These are phyloP conservation scores for Monosporascus sp. DNA, from an alignment of 2,329 filamentous ascomycete genomes.

Conservation along the genomic window DNA sequence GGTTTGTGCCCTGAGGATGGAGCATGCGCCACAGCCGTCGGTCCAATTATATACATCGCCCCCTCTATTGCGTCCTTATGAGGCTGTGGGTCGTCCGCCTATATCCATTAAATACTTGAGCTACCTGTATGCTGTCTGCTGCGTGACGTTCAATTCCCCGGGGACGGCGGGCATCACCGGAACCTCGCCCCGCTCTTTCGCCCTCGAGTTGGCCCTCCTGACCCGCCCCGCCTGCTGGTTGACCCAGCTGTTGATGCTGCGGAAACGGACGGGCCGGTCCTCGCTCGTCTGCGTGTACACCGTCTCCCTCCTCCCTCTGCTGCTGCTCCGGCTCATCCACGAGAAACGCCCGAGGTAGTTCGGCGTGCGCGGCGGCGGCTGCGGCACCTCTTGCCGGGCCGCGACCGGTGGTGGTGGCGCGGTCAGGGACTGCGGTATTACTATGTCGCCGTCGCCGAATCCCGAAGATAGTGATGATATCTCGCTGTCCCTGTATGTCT, in stretches of 20 bases:
- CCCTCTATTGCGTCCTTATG: background rate
- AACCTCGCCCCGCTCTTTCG: slow-evolving; percentile 23
- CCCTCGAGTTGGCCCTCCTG: slow-evolving; percentile 40
- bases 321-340: slow-evolving; percentile 27
- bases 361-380: slow-evolving; percentile 6
- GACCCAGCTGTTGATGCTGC: slow-evolving; percentile 59
- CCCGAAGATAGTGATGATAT: slow-evolving; percentile 60
- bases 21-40: background rate
- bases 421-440: slow-evolving; percentile 31
- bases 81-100: background rate
- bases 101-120: background rate
- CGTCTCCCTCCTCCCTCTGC: slow-evolving; percentile 38
- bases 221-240: slow-evolving; percentile 56
- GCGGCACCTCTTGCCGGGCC: no score
- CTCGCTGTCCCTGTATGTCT: slow-evolving; percentile 41
- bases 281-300: slow-evolving; percentile 49
- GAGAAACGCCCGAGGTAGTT: slow-evolving; percentile 28
- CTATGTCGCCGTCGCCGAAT: slow-evolving; percentile 58
- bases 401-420: slow-evolving; percentile 9
- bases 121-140: slow-evolving; percentile 19
- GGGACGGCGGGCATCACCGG: slow-evolving; percentile 22
- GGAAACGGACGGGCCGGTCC: slow-evolving; percentile 51
- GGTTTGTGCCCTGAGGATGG: background rate
- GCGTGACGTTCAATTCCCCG: slow-evolving; percentile 15
- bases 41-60: background rate